Evolutionary conservation across 2,329 filamentous ascomycete species (phyloP).

Genomic region (Laburnicola sp.): DNA sequence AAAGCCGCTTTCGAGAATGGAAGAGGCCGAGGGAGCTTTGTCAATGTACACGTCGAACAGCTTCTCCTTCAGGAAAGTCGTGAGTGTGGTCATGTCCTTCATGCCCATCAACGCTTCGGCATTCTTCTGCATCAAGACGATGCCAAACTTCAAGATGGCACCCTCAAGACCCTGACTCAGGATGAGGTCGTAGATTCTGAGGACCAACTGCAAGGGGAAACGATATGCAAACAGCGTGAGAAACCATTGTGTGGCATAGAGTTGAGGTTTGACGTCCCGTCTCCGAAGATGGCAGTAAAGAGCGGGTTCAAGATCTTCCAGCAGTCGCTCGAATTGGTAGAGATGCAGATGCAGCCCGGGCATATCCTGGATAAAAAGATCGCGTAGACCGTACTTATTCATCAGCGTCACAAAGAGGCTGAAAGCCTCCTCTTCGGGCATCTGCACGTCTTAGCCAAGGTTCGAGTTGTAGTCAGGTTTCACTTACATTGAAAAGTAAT

Average conservation of each 20-base stretch:
- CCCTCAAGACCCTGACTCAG: constrained; percentile 85
- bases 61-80: constrained; percentile 88
- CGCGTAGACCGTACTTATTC: constrained; percentile 92
- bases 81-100: constrained; percentile 88
- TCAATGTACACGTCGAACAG: constrained; percentile 98
- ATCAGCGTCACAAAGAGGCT: constrained; percentile 90
- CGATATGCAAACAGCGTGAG: constrained; percentile 97
- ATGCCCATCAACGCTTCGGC: constrained; percentile 74
- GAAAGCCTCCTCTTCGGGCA: constrained; percentile 97
- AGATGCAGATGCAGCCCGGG: constrained; percentile 89
- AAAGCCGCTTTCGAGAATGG: constrained; percentile 93
- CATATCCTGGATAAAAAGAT: constrained; percentile 96
- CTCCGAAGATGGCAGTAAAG: constrained; percentile 92
- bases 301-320: constrained; percentile 92
- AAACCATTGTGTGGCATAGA: constrained; percentile 99
- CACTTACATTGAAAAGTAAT: constrained; percentile 81
- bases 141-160: constrained; percentile 90
- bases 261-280: constrained; percentile 81
- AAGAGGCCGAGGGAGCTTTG: constrained; percentile 86
- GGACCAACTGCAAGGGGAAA: constrained; percentile 92
- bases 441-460: constrained; percentile 66
- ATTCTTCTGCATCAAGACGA: constrained; percentile 97
- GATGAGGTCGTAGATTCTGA: constrained; percentile 95
- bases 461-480: constrained; percentile 58
- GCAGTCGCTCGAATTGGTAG: constrained; percentile 90